Base-by-base conservation (phyloP, 768 basidiomycete genomes). In the Zangia roseola region DNA sequence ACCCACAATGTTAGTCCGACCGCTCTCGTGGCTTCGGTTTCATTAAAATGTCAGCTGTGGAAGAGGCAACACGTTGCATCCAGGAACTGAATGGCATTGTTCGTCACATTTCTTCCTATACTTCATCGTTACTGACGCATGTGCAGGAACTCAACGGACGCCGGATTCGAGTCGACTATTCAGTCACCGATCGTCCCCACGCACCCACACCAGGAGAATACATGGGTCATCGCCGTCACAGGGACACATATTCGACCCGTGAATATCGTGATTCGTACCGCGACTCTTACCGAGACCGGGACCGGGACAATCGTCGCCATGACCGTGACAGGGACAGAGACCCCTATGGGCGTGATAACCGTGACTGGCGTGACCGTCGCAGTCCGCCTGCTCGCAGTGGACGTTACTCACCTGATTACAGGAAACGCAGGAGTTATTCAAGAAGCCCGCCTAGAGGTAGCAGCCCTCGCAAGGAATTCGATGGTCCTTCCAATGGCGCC, bases 1-100 rank as follows among this genome's bases (percentile, higher is more conserved):
- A 59, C 51, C 61, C 50, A 50, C 2, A 16, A 24, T 40, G 42
- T 38, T 70, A 88, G 93, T 91, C 91, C 45, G 94, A 94, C 65
- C 86, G 95, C 48, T 97, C 95, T 45, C 89, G 95, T 53, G 97
- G 95, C 10, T 99, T 99, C 57, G 95, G 95, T 36, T 99, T 99
- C 67, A 94, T 99, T 70, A 86, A 85, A 56, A 97, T 99, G 94
- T 78, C 80, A 13, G 78, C 77, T 31, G 80, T 85, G n/a, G 91
- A 93, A 50, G 95, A 97, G 54, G 95, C 95, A 9, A 74, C 82
- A 23, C 75, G 86, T 25, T 94, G 91, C 70, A 88, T 99, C 60
- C 82, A 86, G 52, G 89, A 91, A 61, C 75, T 98, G 40, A 98
- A 97, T 64, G 97, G 97, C 34, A 71, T 94, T 40, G 92, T 94